phyloP scores from a whole-genome alignment of 352 stramenopile species.

The Phytophthora citrophthora region DNA sequence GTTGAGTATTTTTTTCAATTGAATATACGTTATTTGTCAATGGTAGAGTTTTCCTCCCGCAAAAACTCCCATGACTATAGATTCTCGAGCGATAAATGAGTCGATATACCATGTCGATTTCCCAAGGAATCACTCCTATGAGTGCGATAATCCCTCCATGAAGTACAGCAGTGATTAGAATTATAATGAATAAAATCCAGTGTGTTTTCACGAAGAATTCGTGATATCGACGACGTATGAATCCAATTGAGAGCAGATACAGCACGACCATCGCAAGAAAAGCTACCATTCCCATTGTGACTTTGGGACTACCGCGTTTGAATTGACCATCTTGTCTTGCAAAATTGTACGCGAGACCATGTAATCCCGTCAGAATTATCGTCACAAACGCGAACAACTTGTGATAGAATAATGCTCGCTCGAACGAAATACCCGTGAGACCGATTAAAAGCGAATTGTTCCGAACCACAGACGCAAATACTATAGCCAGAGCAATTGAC shows the following conservation, averaged over 20 bases:
- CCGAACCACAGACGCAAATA: constrained; percentile 45
- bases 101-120: constrained; percentile 46
- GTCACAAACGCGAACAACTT: constrained; percentile 45
- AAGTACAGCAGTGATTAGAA: constrained; percentile 43
- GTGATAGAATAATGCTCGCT: constrained; percentile 54
- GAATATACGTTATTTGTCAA: constrained; percentile 5
- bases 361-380: constrained; percentile 36
- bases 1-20: neutral
- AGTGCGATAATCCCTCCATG: constrained; percentile 39
- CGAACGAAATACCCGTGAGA: constrained; percentile 47
- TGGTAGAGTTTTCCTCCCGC: neutral
- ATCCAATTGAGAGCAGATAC: constrained; percentile 34
- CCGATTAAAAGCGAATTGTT: constrained; percentile 52
- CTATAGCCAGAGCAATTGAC: constrained; percentile 29
- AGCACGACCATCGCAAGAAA: constrained; percentile 40
- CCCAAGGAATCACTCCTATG: constrained; percentile 34
- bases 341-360: constrained; percentile 45
- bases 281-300: constrained; percentile 19
- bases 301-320: neutral
- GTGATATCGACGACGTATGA: constrained; percentile 47
- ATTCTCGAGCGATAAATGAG: constrained; percentile 24
- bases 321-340: neutral
- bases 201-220: constrained; percentile 53
- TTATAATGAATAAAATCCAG: constrained; percentile 54
- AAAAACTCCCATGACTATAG: constrained; percentile 24